A percentile compares a stretch with the other conserved stretches of the same genome.
phyloP scores from a whole-genome alignment of 768 basidiomycete genomes.

The Astraeus odoratus region DNA sequence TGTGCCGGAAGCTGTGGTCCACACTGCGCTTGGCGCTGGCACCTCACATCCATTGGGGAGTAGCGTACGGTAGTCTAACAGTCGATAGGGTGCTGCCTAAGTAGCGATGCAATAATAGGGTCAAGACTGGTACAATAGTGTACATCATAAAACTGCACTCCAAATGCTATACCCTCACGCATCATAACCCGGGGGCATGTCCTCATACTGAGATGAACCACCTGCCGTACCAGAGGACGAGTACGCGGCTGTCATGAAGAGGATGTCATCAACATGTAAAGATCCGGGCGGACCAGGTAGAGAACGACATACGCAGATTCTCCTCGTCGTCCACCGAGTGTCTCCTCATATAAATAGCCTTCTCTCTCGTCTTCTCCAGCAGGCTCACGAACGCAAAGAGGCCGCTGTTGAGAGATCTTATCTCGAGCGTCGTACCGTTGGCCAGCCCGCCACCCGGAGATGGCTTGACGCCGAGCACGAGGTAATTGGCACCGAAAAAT shows the following conservation, averaged over 20 bases:
- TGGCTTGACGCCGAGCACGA: slow-evolving; percentile 61
- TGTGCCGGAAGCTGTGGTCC: too few species aligned
- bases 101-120: background rate
- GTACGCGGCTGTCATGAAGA: slow-evolving; percentile 19
- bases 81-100: background rate
- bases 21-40: too few species aligned
- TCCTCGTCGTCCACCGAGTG: slow-evolving; percentile 35
- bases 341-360: slow-evolving; percentile 67
- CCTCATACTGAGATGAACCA: slow-evolving; percentile 13
- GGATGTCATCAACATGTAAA: background rate
- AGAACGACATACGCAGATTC: slow-evolving; percentile 21
- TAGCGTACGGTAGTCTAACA: background rate
- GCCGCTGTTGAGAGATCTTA: slow-evolving; percentile 59
- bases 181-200: slow-evolving; percentile 26
- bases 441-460: slow-evolving; percentile 60
- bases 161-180: slow-evolving; percentile 11
- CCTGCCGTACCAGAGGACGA: slow-evolving; percentile 17
- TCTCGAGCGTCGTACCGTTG: slow-evolving; percentile 55
- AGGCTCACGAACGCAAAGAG: slow-evolving; percentile 70
- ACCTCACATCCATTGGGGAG: too few species aligned
- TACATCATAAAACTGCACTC: background rate
- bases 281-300: background rate
- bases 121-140: background rate
- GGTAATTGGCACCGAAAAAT: slow-evolving; percentile 60
- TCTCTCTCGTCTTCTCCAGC: slow-evolving; percentile 73